Evolutionary conservation across 768 basidiomycete species (phyloP).

Genomic region (Boletus insuetus): DNA sequence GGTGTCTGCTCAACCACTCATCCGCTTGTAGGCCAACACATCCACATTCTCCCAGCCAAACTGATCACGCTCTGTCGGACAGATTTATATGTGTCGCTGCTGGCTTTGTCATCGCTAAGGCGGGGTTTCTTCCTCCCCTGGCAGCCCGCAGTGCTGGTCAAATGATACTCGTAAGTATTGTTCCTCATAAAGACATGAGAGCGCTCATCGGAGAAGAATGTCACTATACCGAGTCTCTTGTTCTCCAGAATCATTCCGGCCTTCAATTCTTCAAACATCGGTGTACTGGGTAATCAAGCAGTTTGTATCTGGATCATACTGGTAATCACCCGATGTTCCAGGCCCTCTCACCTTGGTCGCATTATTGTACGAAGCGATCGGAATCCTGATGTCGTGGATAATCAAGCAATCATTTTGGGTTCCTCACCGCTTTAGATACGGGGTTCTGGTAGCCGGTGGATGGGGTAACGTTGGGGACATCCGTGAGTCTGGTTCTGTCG

Average conservation of each 20-base stretch:
- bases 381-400: constrained; percentile 52
- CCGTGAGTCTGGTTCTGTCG: constrained; percentile 40
- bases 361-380: constrained; percentile 55
- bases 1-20: constrained; percentile 58
- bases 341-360: constrained; percentile 66
- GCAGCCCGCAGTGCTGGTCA: constrained; percentile 62
- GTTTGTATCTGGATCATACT: background rate
- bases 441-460: constrained; percentile 64
- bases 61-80: constrained; percentile 1
- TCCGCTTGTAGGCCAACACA: constrained; percentile 46
- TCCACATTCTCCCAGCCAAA: background rate
- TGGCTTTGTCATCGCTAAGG: constrained; percentile 59
- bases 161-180: constrained; percentile 46
- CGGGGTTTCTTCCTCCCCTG: constrained; percentile 54
- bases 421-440: constrained; percentile 72
- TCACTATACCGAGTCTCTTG: constrained; percentile 60
- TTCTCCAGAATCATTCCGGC: constrained; percentile 73
- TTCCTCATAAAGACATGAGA: background rate
- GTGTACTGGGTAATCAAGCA: constrained; percentile 44
- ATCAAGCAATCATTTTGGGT: constrained; percentile 69
- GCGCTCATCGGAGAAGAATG: constrained; percentile 36
- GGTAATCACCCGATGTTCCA: constrained; percentile 16
- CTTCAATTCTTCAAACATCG: constrained; percentile 55
- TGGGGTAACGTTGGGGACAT: constrained; percentile 73
- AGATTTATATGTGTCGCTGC: constrained; percentile 54